Conservation (phyloP, 352 stramenopile genomes). For the Phytopythium vexans region DNA sequence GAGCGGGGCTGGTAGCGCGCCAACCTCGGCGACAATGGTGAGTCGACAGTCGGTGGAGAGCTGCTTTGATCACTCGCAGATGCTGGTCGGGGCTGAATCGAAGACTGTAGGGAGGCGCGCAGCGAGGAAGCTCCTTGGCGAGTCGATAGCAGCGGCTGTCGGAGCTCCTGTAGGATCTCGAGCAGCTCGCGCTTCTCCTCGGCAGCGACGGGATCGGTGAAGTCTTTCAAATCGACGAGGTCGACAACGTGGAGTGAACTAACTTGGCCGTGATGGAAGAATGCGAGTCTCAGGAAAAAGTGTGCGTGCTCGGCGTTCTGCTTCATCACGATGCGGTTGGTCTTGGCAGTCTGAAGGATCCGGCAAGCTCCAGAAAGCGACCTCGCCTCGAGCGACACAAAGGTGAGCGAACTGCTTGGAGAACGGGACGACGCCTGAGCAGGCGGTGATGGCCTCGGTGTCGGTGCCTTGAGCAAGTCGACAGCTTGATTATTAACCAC, state of each 20-base stretch:
- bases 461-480: slow-evolving; percentile 40
- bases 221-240: slow-evolving; percentile 62
- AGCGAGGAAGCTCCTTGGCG: not conserved
- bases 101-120: too few species aligned
- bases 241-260: slow-evolving; percentile 68
- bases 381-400: slow-evolving; percentile 50
- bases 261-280: slow-evolving; percentile 56
- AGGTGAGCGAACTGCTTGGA: slow-evolving; percentile 21
- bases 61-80: too few species aligned
- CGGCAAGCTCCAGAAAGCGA: slow-evolving; percentile 39
- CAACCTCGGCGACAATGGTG: not conserved
- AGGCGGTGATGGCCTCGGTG: not conserved
- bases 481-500: slow-evolving; percentile 62
- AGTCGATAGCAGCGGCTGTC: slow-evolving; percentile 15
- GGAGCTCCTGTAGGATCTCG: slow-evolving; percentile 48
- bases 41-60: not conserved
- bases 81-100: too few species aligned
- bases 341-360: slow-evolving; percentile 68
- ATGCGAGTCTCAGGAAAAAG: slow-evolving; percentile 68
- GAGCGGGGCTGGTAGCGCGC: not conserved
- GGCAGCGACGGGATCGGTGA: slow-evolving; percentile 30
- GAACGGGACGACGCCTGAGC: not conserved
- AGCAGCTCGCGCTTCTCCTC: slow-evolving; percentile 64
- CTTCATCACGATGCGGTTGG: slow-evolving; percentile 69
- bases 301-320: slow-evolving; percentile 58